Evolutionary conservation across 192 early-diverging fungal genomes (phyloP).

Genomic region (Backusella macrospora): DNA sequence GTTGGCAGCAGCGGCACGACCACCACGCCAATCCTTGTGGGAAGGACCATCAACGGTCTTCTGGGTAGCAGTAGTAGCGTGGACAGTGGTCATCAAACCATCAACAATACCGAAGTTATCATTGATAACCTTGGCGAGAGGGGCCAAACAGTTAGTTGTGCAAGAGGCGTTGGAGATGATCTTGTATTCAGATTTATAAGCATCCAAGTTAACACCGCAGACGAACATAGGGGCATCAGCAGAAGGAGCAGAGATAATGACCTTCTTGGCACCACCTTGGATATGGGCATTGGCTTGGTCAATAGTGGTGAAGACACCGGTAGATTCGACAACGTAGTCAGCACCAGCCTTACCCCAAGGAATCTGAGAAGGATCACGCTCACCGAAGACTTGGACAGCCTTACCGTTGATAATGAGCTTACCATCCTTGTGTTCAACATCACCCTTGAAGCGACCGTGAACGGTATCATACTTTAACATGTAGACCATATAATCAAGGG

Average conservation of each 20-base stretch:
- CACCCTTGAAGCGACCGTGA: constrained; percentile 93
- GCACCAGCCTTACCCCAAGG: constrained; percentile 84
- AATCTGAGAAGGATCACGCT: constrained; percentile 84
- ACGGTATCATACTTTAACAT: constrained; percentile 98
- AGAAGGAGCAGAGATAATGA: constrained; percentile 97
- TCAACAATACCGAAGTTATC: constrained; percentile 95
- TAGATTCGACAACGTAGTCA: constrained; percentile 97
- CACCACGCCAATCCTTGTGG: constrained; percentile 95
- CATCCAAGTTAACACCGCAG: constrained; percentile 93
- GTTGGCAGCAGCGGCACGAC: constrained; percentile 92
- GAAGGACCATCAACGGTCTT: constrained; percentile 99
- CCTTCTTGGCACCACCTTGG: constrained; percentile 96
- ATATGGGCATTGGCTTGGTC: constrained; percentile 88
- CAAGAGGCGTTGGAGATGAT: constrained; percentile 99
- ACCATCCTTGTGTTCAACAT: constrained; percentile 77
- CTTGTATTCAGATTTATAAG: constrained; percentile 84
- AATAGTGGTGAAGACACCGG: constrained; percentile 95
- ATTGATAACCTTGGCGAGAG: constrained; percentile 95
- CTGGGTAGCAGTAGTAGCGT: constrained; percentile 98
- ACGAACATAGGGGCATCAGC: constrained; percentile 99
- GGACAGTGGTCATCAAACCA: constrained; percentile 98
- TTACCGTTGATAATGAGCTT: constrained; percentile 91
- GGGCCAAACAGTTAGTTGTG: constrained; percentile 99
- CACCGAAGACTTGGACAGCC: constrained; percentile 71
- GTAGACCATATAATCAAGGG: constrained; percentile 97